Percentiles rank a stretch among this genome's conserved stretches.
Evolutionary conservation across 305 asterid genomes (phyloP).

Genomic region (Withania somnifera): DNA sequence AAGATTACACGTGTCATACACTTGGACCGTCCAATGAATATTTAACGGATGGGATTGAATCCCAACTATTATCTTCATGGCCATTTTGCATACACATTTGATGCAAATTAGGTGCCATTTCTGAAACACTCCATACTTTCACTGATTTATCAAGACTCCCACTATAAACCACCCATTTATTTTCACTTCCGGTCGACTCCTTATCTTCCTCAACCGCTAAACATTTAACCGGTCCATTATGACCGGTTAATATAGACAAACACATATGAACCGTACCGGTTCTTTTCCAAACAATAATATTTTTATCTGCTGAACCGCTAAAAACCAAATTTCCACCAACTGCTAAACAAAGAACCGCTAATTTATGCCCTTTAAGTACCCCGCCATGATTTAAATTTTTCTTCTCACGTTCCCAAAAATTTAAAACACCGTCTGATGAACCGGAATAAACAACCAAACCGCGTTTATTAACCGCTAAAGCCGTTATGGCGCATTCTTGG

Average conservation of each 20-base stretch:
- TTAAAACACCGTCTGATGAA: conserved; percentile 66
- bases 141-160: conserved; percentile 87
- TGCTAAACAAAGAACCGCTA: conserved; percentile 69
- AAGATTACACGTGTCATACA: neutral
- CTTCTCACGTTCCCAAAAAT: conserved; percentile 66
- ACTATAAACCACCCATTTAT: conserved; percentile 69
- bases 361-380: conserved; percentile 59
- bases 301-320: conserved; percentile 81
- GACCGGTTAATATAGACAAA: conserved; percentile 65
- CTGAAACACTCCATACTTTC: conserved; percentile 88
- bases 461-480: conserved; percentile 39
- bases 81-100: conserved; percentile 15
- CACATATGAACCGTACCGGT: conserved; percentile 51
- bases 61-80: conserved; percentile 33
- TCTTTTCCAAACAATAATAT: conserved; percentile 77
- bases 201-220: conserved; percentile 52
- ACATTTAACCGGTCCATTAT: conserved; percentile 83
- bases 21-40: conserved; percentile 19
- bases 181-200: conserved; percentile 22
- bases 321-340: conserved; percentile 55
- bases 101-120: conserved; percentile 44
- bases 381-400: conserved; percentile 56
- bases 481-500: conserved; percentile 72
- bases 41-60: conserved; percentile 45
- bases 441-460: conserved; percentile 54